phyloP scores from a whole-genome alignment of 805 yeast species.

The Nakazawaea peltata region DNA sequence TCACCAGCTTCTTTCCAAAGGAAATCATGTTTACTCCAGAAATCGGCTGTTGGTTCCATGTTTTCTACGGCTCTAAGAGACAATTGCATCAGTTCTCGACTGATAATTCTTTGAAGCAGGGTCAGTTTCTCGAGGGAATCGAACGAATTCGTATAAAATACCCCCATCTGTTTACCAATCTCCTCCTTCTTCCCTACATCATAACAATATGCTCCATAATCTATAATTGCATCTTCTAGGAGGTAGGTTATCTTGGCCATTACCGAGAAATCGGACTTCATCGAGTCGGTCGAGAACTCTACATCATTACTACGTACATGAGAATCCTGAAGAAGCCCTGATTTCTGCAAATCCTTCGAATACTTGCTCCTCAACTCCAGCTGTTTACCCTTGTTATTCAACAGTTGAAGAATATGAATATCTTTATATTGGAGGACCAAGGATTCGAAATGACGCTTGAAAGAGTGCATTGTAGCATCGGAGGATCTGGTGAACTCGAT shows the following conservation, averaged over 20 bases:
- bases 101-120: slow-evolving; percentile 34
- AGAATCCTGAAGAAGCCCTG: slow-evolving; percentile 9
- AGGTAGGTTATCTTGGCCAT: slow-evolving; percentile 14
- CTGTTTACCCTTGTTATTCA: slow-evolving; percentile 35
- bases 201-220: slow-evolving; percentile 37
- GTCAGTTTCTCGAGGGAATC: slow-evolving; percentile 44
- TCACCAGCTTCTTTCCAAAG: slow-evolving; percentile 43
- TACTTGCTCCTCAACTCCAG: slow-evolving; percentile 35
- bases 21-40: slow-evolving; percentile 30
- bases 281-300: slow-evolving; percentile 26
- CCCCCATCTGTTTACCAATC: slow-evolving; percentile 42
- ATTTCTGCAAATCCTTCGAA: slow-evolving; percentile 17
- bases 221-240: slow-evolving; percentile 24
- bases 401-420: slow-evolving; percentile 40
- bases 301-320: slow-evolving; percentile 24
- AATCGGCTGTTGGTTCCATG: slow-evolving; percentile 14
- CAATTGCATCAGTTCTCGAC: slow-evolving; percentile 39
- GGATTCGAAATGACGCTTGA: slow-evolving; percentile 39
- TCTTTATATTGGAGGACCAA: slow-evolving; percentile 40
- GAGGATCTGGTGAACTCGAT: slow-evolving; percentile 40
- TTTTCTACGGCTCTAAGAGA: slow-evolving; percentile 32
- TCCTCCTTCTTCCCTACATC: slow-evolving; percentile 26
- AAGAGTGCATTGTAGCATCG: slow-evolving; percentile 47
- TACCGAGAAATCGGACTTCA: slow-evolving; percentile 22
- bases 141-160: slow-evolving; percentile 40